Percentiles rank a stretch among this genome's conserved stretches.
Conservation (phyloP, 1,284 basidiomycete species). For the Sanghuangporus sanghuang region DNA sequence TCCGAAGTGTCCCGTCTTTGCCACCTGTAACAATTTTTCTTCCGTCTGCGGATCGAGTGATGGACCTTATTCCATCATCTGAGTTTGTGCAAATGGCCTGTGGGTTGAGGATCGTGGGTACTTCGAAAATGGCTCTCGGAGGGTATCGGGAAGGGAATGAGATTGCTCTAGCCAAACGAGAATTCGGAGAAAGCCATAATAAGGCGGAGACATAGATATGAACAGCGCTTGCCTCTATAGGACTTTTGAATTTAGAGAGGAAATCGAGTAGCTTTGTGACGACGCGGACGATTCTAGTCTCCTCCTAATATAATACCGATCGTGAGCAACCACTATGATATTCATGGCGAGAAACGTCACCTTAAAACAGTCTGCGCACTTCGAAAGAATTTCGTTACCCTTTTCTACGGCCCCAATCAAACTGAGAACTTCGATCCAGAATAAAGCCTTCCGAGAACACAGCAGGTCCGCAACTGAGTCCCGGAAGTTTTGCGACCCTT, state of each 20-base stretch:
- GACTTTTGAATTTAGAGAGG: no score
- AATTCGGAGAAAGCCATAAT: neutral
- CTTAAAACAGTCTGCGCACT: neutral
- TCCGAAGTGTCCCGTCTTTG: neutral
- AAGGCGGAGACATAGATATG: neutral
- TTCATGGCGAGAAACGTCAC: neutral
- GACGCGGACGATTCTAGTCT: neutral
- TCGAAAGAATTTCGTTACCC: neutral
- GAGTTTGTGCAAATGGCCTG: neutral
- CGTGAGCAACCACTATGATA: neutral
- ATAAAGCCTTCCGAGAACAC: neutral
- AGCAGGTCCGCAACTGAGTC: neutral
- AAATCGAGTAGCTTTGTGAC: neutral
- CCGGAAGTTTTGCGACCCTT: neutral
- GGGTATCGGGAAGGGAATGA: neutral
- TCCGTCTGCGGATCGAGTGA: neutral
- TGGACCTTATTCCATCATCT: neutral
- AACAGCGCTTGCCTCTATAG: no score
- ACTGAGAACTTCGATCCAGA: neutral
- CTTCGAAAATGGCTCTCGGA: neutral
- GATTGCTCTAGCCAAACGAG: neutral
- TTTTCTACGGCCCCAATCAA: neutral
- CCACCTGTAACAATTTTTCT: neutral
- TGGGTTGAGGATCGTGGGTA: neutral
- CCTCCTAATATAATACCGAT: neutral